Percentiles rank a stretch among this genome's conserved stretches.
phyloP scores from a whole-genome alignment of 2,329 filamentous ascomycete species.

The Fusarium sp. region DNA sequence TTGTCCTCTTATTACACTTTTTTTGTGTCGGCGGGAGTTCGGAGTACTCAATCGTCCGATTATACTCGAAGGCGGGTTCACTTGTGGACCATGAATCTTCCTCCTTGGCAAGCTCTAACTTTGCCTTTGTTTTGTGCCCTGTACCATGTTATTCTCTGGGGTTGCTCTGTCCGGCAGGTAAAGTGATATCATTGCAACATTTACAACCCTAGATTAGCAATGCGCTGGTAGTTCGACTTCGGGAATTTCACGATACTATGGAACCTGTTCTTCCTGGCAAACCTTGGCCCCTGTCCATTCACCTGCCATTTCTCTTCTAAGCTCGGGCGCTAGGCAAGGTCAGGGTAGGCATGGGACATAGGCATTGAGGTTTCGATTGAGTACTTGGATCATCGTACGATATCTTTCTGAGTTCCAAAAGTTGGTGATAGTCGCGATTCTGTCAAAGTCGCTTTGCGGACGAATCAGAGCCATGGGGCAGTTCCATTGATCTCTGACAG shows the following conservation, averaged over 20 bases:
- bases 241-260: constrained; percentile 7
- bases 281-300: constrained; percentile 3
- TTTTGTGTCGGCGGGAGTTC: not conserved
- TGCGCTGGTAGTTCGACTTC: constrained; percentile 21
- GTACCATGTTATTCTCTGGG: not conserved
- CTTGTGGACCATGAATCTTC: constrained; percentile 7
- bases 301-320: not conserved
- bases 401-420: constrained; percentile 7
- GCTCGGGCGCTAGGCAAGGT: constrained; percentile 16
- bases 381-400: constrained; percentile 21
- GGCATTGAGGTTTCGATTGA: not conserved
- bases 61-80: not conserved
- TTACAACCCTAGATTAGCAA: constrained; percentile 6
- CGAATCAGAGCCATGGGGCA: constrained; percentile 26
- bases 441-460: constrained; percentile 16
- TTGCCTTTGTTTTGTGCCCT: constrained; percentile 1
- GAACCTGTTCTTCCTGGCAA: constrained; percentile 3
- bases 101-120: constrained; percentile 4
- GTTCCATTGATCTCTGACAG: constrained; percentile 25
- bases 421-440: constrained; percentile 7
- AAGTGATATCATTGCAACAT: constrained; percentile 7
- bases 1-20: not conserved
- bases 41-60: constrained; percentile 14
- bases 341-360: not conserved
- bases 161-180: not conserved